Evolutionary conservation across 2,329 filamentous ascomycete species (phyloP).

Genomic region (Ceratocystis diversiconidia): DNA sequence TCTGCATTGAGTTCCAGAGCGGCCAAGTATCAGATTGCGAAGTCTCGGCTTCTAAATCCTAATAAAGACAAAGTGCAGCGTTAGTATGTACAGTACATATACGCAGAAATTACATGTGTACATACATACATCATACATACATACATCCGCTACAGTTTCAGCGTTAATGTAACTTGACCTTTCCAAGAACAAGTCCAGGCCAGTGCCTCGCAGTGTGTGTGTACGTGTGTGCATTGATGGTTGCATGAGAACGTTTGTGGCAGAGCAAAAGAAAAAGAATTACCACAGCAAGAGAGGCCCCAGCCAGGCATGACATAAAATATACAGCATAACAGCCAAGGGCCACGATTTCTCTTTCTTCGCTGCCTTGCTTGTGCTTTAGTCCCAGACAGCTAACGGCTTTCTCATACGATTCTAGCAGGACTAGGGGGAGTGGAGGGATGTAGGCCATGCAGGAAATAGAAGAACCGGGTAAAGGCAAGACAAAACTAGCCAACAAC

Average conservation of each 20-base stretch:
- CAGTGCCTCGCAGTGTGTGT: neutral
- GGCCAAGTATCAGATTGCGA: neutral
- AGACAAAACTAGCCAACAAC: neutral
- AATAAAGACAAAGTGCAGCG: neutral
- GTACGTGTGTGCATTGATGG: neutral
- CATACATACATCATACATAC: no score
- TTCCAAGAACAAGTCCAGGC: no score
- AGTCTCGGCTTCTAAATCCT: neutral
- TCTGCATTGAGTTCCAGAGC: neutral
- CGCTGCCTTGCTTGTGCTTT: neutral
- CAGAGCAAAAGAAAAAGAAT: neutral
- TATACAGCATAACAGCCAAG: neutral
- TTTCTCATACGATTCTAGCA: constrained; percentile 3
- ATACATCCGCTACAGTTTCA: no score
- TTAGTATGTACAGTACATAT: neutral
- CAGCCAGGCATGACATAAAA: neutral
- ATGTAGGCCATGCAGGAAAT: neutral
- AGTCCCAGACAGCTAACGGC: constrained; percentile 2
- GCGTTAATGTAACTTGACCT: no score
- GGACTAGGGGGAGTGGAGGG: neutral
- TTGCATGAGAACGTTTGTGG: neutral
- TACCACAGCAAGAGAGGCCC: neutral
- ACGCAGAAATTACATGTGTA: no score
- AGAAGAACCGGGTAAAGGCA: neutral
- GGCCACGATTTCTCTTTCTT: neutral